Percentiles rank a stretch among this genome's conserved stretches.
These are phyloP conservation scores for Coniferiporia sulphurascens DNA, from an alignment of 1,284 basidiomycete genomes.

Conservation along the genomic window DNA sequence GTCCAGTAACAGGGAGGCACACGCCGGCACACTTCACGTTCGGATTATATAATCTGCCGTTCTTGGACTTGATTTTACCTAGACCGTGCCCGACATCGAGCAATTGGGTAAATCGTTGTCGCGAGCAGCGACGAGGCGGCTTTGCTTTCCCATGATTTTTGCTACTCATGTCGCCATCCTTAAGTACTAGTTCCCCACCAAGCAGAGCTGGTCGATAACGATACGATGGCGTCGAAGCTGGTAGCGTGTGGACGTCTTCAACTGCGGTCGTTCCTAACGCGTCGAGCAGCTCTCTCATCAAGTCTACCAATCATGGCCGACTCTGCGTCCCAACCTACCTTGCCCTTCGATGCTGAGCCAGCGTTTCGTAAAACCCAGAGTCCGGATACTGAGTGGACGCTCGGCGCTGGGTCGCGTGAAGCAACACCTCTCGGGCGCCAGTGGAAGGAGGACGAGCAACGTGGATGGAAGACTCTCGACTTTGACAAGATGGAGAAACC, in stretches of 20 bases:
- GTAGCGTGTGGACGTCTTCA: too few relatives aligned
- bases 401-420: conserved; percentile 43
- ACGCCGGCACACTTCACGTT: too few relatives aligned
- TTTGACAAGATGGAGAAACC: conserved; percentile 29
- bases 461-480: conserved; percentile 44
- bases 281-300: conserved; percentile 2
- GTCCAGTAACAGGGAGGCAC: too few relatives aligned
- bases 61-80: too few relatives aligned
- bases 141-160: too few relatives aligned
- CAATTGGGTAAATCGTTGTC: not conserved
- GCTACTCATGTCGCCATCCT: too few relatives aligned
- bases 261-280: too few relatives aligned
- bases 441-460: conserved; percentile 31
- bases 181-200: too few relatives aligned
- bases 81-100: too few relatives aligned
- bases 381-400: conserved; percentile 48
- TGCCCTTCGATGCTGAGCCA: conserved; percentile 32
- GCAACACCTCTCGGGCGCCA: conserved; percentile 27
- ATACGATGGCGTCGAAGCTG: too few relatives aligned
- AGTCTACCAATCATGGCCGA: not conserved
- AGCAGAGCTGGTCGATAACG: too few relatives aligned
- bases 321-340: conserved; percentile 13
- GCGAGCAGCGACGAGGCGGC: not conserved
- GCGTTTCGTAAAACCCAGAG: conserved; percentile 39
- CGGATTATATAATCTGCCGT: too few relatives aligned